A percentile compares a stretch with the other conserved stretches of the same genome.
phyloP scores from a whole-genome alignment of 2,329 filamentous ascomycete genomes.

The Pochonia chlamydosporia region DNA sequence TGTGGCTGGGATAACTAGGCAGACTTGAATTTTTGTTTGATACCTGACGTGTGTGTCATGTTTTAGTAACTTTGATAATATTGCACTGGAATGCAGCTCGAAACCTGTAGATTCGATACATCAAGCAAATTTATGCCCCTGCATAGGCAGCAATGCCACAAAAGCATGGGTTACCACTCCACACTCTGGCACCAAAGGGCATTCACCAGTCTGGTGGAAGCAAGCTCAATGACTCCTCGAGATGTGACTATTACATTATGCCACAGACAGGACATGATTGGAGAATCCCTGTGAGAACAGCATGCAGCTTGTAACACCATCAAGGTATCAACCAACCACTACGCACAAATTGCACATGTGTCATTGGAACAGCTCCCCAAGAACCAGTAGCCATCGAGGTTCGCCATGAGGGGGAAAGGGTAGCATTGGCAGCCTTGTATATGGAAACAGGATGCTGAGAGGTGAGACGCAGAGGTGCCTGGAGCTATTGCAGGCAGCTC shows the following conservation, averaged over 20 bases:
- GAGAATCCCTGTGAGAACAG: background rate
- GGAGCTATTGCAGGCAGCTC: too few relatives aligned
- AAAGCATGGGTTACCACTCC: background rate
- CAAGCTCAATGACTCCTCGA: background rate
- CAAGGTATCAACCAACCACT: constrained; percentile 1
- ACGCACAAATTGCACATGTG: background rate
- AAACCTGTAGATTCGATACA: background rate
- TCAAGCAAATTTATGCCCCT: background rate
- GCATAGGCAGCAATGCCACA: background rate
- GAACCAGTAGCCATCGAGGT: background rate
- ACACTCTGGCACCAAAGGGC: background rate
- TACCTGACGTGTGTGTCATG: background rate
- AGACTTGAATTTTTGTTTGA: background rate
- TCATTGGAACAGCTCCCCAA: background rate
- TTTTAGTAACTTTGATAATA: background rate
- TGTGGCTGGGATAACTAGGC: background rate
- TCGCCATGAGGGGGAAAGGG: background rate
- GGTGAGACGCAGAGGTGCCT: background rate
- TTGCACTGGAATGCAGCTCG: background rate
- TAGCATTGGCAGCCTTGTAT: background rate
- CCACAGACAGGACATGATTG: background rate
- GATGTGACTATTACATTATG: background rate
- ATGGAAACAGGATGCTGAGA: background rate
- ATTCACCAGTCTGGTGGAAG: background rate
- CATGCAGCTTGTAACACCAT: background rate